Evolutionary conservation across 352 stramenopile genomes (phyloP).

Genomic region (Blastocystis sp.): DNA sequence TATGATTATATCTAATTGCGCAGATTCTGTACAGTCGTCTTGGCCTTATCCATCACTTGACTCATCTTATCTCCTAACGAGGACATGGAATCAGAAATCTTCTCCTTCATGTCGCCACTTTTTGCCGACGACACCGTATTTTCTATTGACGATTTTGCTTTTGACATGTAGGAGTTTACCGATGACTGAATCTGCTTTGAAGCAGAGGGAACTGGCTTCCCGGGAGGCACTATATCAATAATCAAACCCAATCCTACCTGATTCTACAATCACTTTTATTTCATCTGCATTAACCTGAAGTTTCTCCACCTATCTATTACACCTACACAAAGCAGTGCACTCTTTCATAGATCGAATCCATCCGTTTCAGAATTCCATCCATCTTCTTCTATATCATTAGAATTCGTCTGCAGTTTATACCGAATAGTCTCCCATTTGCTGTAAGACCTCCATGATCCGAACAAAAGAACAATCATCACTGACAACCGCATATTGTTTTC

Average conservation of each 20-base stretch:
- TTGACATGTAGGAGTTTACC: slow-evolving; percentile 5
- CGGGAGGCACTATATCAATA: slow-evolving; percentile 33
- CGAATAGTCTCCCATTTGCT: slow-evolving; percentile 36
- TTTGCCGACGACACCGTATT: slow-evolving; percentile 21
- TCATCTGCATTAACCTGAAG: slow-evolving; percentile 17
- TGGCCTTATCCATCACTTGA: slow-evolving; percentile 54
- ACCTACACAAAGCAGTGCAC: not conserved
- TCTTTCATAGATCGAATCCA: slow-evolving; percentile 36
- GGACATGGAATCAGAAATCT: slow-evolving; percentile 53
- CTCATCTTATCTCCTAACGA: slow-evolving; percentile 51
- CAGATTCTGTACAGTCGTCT: slow-evolving; percentile 44
- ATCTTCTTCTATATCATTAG: slow-evolving; percentile 7
- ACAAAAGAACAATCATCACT: not conserved
- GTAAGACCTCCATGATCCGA: not conserved
- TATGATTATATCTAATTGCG: not conserved
- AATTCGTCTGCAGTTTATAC: not conserved
- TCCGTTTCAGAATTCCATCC: slow-evolving; percentile 42
- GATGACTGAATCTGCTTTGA: slow-evolving; percentile 53
- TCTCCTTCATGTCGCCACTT: slow-evolving; percentile 59
- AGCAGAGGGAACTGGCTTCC: slow-evolving; percentile 29
- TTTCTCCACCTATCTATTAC: not conserved
- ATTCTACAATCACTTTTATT: not conserved
- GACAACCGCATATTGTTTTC: slow-evolving; percentile 5
- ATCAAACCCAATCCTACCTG: not conserved
- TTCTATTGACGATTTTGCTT: slow-evolving; percentile 33